phyloP scores from a whole-genome alignment of 192 early-diverging fungal genomes.

The Radiomyces spectabilis region DNA sequence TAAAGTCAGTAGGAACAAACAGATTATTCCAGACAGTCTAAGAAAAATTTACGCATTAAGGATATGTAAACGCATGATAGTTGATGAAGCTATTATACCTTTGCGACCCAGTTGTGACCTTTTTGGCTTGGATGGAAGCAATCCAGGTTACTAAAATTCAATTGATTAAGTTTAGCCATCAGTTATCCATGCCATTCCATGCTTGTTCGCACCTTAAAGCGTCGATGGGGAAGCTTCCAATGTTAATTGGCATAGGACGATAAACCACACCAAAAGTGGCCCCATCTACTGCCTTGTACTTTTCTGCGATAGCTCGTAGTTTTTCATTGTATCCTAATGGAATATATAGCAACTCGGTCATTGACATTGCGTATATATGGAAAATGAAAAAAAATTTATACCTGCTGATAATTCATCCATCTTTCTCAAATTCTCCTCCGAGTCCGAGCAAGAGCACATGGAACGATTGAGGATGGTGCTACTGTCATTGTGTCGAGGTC shows the following conservation, averaged over 20 bases:
- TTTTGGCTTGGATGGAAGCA: conserved; percentile 18
- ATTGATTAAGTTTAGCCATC: neutral
- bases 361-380: too few species aligned
- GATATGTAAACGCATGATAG: neutral
- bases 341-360: too few species aligned
- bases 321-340: conserved; percentile 12
- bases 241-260: conserved; percentile 1
- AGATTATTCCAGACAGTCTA: conserved; percentile 16
- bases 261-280: conserved; percentile 11
- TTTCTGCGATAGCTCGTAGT: conserved; percentile 4
- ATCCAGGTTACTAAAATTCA: conserved; percentile 8
- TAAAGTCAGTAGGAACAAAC: neutral
- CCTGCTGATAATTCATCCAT: conserved; percentile 13
- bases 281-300: conserved; percentile 3
- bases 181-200: neutral
- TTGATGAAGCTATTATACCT: conserved; percentile 4
- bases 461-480: neutral
- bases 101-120: conserved; percentile 16
- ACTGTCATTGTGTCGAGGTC: neutral
- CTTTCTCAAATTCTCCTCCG: neutral
- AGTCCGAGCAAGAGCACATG: conserved; percentile 7
- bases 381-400: too few species aligned
- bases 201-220: conserved; percentile 1
- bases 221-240: conserved; percentile 2
- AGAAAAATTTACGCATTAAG: neutral